Conservation (phyloP, 805 yeast genomes). For the Candida coleopterorum region DNA sequence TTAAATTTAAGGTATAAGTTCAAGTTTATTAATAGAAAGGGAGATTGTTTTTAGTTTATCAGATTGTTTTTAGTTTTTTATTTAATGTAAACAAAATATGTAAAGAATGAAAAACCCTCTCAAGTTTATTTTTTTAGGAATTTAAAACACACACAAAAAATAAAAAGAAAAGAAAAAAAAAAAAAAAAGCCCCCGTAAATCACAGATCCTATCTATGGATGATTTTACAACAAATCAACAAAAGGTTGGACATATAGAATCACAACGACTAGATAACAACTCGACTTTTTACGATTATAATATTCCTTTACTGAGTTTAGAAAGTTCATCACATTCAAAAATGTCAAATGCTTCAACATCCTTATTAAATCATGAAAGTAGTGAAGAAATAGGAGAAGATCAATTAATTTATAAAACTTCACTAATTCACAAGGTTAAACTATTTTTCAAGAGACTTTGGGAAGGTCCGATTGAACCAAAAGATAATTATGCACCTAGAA, state of each 20-base stretch:
- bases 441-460: conserved; percentile 39
- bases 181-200: conserved; percentile 1
- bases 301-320: conserved; percentile 1
- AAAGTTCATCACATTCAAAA: neutral
- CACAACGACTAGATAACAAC: neutral
- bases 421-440: conserved; percentile 1
- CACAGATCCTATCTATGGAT: neutral
- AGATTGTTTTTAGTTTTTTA: neutral
- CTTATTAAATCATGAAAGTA: neutral
- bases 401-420: neutral
- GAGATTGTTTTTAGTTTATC: neutral
- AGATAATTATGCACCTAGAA: conserved; percentile 46
- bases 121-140: too few species aligned
- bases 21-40: neutral
- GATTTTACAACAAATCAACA: neutral
- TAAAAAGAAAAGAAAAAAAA: neutral
- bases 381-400: neutral
- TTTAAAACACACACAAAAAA: too few species aligned
- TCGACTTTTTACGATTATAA: neutral
- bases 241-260: neutral
- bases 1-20: too few species aligned
- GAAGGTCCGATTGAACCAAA: conserved; percentile 48
- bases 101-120: too few species aligned
- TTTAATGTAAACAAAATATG: conserved; percentile 2
- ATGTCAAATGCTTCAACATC: neutral